Base-by-base conservation (phyloP, 352 stramenopile species). In the Thalassiosira mediterranea region DNA sequence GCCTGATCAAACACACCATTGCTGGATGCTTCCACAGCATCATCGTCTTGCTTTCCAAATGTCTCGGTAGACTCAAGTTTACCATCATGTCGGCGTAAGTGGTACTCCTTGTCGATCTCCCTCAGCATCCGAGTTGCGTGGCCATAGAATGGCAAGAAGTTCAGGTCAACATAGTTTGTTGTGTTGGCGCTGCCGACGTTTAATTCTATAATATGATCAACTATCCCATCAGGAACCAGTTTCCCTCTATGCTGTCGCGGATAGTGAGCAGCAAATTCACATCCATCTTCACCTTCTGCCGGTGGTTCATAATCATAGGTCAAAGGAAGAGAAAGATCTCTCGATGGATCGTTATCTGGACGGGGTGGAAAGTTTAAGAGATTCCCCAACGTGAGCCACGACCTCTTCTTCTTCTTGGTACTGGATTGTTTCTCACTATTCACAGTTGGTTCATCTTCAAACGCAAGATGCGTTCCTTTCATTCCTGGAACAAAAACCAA, bases 161-260 rank as follows among this genome's bases (percentile, higher is more conserved):
- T 76, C 19, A 81, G 38, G 32, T 84, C 71, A 0, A 79, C 53
- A 46, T 59, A 73, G 57, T 69, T 79, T 10, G 42, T 56, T 34
- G 54, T 23, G 38, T 38, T 64, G 19, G 64, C 47, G n/a, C 15
- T 42, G 21, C 60, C 60, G 29, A 56, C 29, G 44, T 42, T 74
- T 11, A 84, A 69, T 66, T 84, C 70, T 21, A 84, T 78, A 28
- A 84, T 81, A 28, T 84, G 71, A 58, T 84, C 71, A 23, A 84
- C 76, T 1, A 77, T 79, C 13, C 76, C 76, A 72, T 84, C 70
- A 4, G 69, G 64, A 1, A 67, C 60, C 19, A 78, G 56, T 15
- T 68, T 56, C 0, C 71, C 76, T 31, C 37, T 31, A 66, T 84
- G 71, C 32, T 79, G 71, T 17, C 51, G 65, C n/a, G 67, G 67